Base-by-base conservation (phyloP, 345 rosid genomes). In the Nephelium lappaceum region DNA sequence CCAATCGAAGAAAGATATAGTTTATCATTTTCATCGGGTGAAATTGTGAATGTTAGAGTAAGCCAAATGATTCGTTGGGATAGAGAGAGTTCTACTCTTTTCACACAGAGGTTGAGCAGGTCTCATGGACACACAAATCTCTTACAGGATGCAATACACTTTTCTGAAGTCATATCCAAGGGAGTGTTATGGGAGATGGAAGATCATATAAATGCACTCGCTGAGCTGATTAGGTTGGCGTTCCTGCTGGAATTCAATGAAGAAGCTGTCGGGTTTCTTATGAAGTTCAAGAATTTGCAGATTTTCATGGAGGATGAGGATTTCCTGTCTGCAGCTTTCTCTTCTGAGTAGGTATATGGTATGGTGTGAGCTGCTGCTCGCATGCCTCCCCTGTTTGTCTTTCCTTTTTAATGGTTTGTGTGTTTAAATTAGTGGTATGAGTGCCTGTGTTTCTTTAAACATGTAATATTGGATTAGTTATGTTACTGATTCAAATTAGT, bases 141-240 rank as follows among this genome's bases (percentile, higher is more conserved):
- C 21, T 78, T 90, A 27, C 86, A 87, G 69, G 87, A 85, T 74
- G 94, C 92, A 19, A 83, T 89, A 5, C 68, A 78, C 69, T 91
- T 91, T 23, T 88, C 90, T 49, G 83, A 88, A 66, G 89, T 78
- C 63, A 84, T 89, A 51, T 81, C 92, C 2, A 77, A 85, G 65
- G 95, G 93, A 64, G 81, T 90, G 31, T 68, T 91, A 38, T 86
- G 93, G 88, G 84, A 83, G 11, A 85, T 82, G 31, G 90, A 89
- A 77, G 90, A 88, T 79, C 83, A 76, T 8, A 79, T 87, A 45
- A 72, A 39, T 64, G 79, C 85, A 71, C 80, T 90, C 0, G 65
- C 92, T 2, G 91, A 87, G 85, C 84, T 91, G 41, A 83, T 93
- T 66, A 90, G 84, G 84, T 68, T 88, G 87, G 94, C 85, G 38